Evolutionary conservation across 345 rosid genomes (phyloP), one percentile per base, ranked within the genome.

Genomic region (Tarenaya hassleriana): DNA sequence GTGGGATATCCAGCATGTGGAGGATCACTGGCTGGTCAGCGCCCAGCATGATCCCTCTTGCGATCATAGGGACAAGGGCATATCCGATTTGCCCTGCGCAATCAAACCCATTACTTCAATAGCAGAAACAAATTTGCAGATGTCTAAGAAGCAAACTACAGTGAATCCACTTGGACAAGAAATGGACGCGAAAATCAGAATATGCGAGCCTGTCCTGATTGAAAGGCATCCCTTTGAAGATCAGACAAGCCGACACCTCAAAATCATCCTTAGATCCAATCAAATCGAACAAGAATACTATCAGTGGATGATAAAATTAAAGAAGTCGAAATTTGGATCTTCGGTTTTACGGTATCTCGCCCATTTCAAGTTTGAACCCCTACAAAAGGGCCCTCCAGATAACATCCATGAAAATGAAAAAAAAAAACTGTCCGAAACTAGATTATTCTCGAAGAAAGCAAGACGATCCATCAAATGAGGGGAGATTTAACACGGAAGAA

Each of bases 41-140:
- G 58, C 98, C 98, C 63, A 92, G 77, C 98, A 92, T 92, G 52
- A 85, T 74, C 24, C 98, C 98, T 55, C 98, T 73, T 10, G 97
- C 98, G 69, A 92, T 79, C 98, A 88, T 88, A 39, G 98, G 98
- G 0, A 88, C 98, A 34, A 92, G 95, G 5, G 98, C 97, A 77
- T 92, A 92, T 65, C 97, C 98, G 41, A 92, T 92, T 92, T 92
- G 95, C 34, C 98, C 97, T 88, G 77, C 69, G 68, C 20, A 55
- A 17, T 16, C 38, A 33, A 16, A 11, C 16, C 10, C 8, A 11
- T 17, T 17, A 4, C 7, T 7, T 11, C 7, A 16, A 5, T 29
- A 16, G 12, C 19, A 20, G 24, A 35, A 34, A 43, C 38, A 18
- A 31, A 35, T 40, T 50, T 51, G 12, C 13, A 20, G 1, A 51